Base-by-base conservation (phyloP, 306 rosid genomes). In the Trichosanthes truncata region DNA sequence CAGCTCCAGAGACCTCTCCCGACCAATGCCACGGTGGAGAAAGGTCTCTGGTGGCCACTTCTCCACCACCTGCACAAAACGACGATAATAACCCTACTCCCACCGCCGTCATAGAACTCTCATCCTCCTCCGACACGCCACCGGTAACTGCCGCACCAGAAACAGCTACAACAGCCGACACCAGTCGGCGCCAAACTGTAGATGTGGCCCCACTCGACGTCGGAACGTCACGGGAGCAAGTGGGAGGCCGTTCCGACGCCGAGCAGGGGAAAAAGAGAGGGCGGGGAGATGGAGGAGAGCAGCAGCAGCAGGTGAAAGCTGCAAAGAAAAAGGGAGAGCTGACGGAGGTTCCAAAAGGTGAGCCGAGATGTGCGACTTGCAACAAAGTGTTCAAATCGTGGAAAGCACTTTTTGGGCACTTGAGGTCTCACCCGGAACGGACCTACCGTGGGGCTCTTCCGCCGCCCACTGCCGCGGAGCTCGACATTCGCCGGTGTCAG, bases 391-490 rank as follows among this genome's bases (percentile, higher is more conserved):
- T 80, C 55, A 38, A 52, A 0, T 80, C 86, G 0, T 83, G 86
- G 86, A 85, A 80, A 69, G 86, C 86, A 2, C 51, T 85, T 4
- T 86, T 81, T 13, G 88, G 84, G 2, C 88, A 86, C 6, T 60
- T 83, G 79, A 59, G 84, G 14, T 78, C 76, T 10, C 86, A 86
- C 71, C 86, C 86, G 0, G 84, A 81, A 4, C 79, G 86, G 8
- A 35, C 49, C 21, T 80, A 79, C 76, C 57, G 83, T 4, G 86
- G 86, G 11, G 74, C 59, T 7, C 77, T 78, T 38, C 86, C 86
- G 4, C 86, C 89, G 1, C 85, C 85, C 0, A 68, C 63, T 14
- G 52, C 25, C 18, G 80, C 69, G 0, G 76, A 79, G 9, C 81
- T 74, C 3, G 43, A 74, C 17, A 48, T 74, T n/a, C 74, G 49